Conservation (phyloP, 345 rosid species). For the Eucalyptus polyanthemos region DNA sequence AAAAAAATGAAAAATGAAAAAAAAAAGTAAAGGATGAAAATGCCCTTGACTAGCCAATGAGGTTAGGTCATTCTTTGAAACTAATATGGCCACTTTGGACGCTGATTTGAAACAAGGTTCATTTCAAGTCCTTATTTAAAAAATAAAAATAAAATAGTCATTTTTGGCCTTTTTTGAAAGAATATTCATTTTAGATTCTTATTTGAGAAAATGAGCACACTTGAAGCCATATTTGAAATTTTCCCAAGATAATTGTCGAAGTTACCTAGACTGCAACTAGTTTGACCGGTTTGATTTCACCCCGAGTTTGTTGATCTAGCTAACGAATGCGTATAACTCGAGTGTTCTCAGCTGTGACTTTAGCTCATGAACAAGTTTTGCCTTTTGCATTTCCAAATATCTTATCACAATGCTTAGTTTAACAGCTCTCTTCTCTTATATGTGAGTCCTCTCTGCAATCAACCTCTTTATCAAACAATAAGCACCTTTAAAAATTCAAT, state of each 20-base stretch:
- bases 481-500: conserved; percentile 38
- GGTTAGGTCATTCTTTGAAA: too few relatives aligned
- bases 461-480: conserved; percentile 65
- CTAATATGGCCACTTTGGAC: fast-evolving
- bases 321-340: background rate
- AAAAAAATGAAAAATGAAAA: too few relatives aligned
- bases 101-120: fast-evolving
- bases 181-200: too few relatives aligned
- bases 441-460: conserved; percentile 58
- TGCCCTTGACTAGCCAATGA: too few relatives aligned
- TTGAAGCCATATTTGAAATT: too few relatives aligned
- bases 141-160: too few relatives aligned
- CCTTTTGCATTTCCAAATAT: conserved; percentile 51
- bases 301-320: background rate
- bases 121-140: too few relatives aligned
- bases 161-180: too few relatives aligned
- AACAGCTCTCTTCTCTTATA: conserved; percentile 55
- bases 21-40: too few relatives aligned
- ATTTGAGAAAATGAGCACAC: too few relatives aligned
- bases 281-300: background rate
- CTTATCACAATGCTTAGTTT: conserved; percentile 39
- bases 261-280: too few relatives aligned
- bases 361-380: conserved; percentile 54
- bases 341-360: conserved; percentile 37
- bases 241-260: too few relatives aligned